Evolutionary conservation across 169 alveolate species (phyloP).

Genomic region (Plasmodium coatneyi): DNA sequence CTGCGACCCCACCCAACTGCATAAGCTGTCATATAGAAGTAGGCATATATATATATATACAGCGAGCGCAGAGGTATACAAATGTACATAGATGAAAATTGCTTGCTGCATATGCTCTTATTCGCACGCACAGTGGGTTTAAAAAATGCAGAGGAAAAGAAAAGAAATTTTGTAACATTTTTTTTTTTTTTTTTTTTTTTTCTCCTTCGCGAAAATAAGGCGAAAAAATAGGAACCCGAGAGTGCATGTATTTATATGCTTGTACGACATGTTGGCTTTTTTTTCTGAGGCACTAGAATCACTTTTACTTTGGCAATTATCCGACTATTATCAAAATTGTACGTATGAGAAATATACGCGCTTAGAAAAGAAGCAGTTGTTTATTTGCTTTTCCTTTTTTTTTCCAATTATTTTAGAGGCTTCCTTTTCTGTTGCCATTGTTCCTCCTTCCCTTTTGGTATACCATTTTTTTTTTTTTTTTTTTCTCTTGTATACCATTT

Average conservation of each 20-base stretch:
- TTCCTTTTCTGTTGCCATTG: not conserved
- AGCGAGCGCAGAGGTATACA: not conserved
- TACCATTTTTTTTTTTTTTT: not conserved
- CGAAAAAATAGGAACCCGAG: not conserved
- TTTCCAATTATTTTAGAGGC: not conserved
- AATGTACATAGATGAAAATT: not conserved
- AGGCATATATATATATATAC: not conserved
- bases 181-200: not conserved
- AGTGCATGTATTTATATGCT: not conserved
- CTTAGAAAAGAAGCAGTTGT: not conserved
- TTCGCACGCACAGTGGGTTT: not conserved
- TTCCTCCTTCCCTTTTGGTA: slow-evolving; percentile 1
- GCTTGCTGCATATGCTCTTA: not conserved
- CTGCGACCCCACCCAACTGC: not conserved
- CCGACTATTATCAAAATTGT: not conserved
- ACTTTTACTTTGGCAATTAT: not conserved
- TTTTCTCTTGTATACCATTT: not conserved
- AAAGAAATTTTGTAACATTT: not conserved
- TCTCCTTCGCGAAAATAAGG: not conserved
- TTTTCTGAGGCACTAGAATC: not conserved
- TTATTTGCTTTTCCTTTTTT: not conserved
- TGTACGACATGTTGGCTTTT: not conserved
- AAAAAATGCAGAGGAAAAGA: not conserved
- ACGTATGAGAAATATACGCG: not conserved
- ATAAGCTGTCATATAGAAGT: not conserved